Base-by-base conservation (phyloP, 78 protist genomes). In the Creolimax fragrantissima region DNA sequence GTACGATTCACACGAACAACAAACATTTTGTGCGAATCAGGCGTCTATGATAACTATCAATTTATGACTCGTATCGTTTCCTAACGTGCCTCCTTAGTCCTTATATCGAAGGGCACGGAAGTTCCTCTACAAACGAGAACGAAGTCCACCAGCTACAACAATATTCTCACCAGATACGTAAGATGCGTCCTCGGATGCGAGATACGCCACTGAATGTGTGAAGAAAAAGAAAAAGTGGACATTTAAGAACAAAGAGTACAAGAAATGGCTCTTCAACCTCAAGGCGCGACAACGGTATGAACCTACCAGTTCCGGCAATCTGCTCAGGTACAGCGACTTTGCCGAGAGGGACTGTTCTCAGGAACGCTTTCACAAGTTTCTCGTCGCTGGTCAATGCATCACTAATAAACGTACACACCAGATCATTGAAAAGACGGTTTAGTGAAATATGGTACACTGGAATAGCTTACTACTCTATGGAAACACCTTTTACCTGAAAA, bases 121-220 rank as follows among this genome's bases (percentile, higher is more conserved):
- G 85, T 36, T 35, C 37, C 35, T 6, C 39, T 43, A 92, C 91
- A 92, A 85, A 36, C 44, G 94, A 36, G 45, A 3, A 35, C n/a
- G 42, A 81, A 67, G 45, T 89, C 94, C 94, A 42, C 94, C 94
- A 6, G 92, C 5, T 32, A 58, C 84, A 37, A 83, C 84, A 42
- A 89, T 81, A 36, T 11, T 43, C 85, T 93, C 94, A 35, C 94
- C 92, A 2, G 94, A 89, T 39, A 93, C 89, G 24, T 93, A 93
- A 7, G 45, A 2, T 5, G 94, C 94, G 24, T 93, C 94, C 0
- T 88, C 88, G 3, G 92, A 89, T 36, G 17, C 2, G 3, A 93
- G 45, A 45, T 88, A 93, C 35, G 92, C 66, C n/a, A 35, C 94
- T 88, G 90, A 42, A 42, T n/a, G 88, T 84, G 17, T 84, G 41